Percentiles rank a stretch among this genome's conserved stretches.
Conservation (phyloP, 768 basidiomycete genomes). For the Neoboletus brunneissimus region DNA sequence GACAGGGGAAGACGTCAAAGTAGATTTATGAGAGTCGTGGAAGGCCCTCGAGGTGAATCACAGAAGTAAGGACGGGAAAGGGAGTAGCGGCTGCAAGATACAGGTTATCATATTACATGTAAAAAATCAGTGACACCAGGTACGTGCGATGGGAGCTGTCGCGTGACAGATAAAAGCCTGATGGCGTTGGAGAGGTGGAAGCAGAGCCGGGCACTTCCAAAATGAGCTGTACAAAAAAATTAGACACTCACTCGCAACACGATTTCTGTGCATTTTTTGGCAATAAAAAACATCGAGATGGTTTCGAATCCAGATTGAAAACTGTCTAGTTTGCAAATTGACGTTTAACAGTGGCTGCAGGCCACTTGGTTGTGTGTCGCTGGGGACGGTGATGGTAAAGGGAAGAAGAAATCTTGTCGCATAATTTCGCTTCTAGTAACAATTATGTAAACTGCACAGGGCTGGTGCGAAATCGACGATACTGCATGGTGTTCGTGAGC, state of each 20-base stretch:
- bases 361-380: slow-evolving; percentile 30
- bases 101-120: slow-evolving; percentile 37
- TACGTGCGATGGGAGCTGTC: slow-evolving; percentile 32
- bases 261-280: slow-evolving; percentile 38
- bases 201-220: slow-evolving; percentile 23
- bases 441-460: slow-evolving; percentile 33
- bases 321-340: slow-evolving; percentile 14
- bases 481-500: neutral
- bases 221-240: slow-evolving; percentile 23
- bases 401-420: slow-evolving; percentile 19
- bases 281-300: slow-evolving; percentile 36
- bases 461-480: slow-evolving; percentile 4
- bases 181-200: slow-evolving; percentile 22
- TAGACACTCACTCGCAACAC: slow-evolving; percentile 30
- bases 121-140: slow-evolving; percentile 34
- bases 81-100: slow-evolving; percentile 6
- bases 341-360: slow-evolving; percentile 24
- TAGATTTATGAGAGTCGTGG: slow-evolving; percentile 22
- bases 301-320: slow-evolving; percentile 37
- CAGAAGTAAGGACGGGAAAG: slow-evolving; percentile 22
- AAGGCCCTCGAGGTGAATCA: slow-evolving; percentile 18
- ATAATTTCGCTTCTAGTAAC: slow-evolving; percentile 23
- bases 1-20: slow-evolving; percentile 23
- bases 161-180: slow-evolving; percentile 36
- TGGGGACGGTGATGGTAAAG: slow-evolving; percentile 33